These are phyloP conservation scores for Crucibulum laeve DNA, from an alignment of 768 basidiomycete genomes.

Conservation along the genomic window DNA sequence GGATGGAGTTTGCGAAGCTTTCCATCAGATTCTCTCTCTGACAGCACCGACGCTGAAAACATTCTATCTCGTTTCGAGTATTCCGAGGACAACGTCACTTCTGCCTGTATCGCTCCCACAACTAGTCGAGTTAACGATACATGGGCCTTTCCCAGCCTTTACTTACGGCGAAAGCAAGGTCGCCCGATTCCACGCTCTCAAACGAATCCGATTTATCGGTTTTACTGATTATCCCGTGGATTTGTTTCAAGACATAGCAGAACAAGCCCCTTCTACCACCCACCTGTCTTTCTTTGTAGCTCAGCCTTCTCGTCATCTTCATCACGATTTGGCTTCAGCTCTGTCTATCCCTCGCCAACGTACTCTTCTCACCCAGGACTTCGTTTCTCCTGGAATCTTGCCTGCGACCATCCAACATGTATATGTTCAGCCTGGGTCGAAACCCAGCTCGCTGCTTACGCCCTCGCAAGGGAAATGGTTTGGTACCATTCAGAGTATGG, in stretches of 20 bases:
- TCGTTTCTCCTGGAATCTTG: neutral
- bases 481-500: too few species aligned
- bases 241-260: conserved; percentile 18
- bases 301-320: conserved; percentile 11
- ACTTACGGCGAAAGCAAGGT: conserved; percentile 3
- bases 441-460: neutral
- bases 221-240: conserved; percentile 14
- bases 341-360: conserved; percentile 1
- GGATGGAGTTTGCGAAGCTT: conserved; percentile 11
- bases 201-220: conserved; percentile 13
- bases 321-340: conserved; percentile 11
- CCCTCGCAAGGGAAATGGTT: too few species aligned
- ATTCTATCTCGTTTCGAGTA: conserved; percentile 18
- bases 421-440: conserved; percentile 9
- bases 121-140: conserved; percentile 18
- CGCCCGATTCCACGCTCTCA: conserved; percentile 16
- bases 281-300: conserved; percentile 14
- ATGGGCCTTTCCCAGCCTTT: conserved; percentile 20
- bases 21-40: conserved; percentile 13
- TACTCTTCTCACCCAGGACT: neutral
- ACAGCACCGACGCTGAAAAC: conserved; percentile 17
- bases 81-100: conserved; percentile 12
- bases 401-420: conserved; percentile 10
- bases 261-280: conserved; percentile 15
- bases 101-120: conserved; percentile 17